Evolutionary conservation across 768 basidiomycete species (phyloP).

Genomic region (Leucosporidium creatinivorum): DNA sequence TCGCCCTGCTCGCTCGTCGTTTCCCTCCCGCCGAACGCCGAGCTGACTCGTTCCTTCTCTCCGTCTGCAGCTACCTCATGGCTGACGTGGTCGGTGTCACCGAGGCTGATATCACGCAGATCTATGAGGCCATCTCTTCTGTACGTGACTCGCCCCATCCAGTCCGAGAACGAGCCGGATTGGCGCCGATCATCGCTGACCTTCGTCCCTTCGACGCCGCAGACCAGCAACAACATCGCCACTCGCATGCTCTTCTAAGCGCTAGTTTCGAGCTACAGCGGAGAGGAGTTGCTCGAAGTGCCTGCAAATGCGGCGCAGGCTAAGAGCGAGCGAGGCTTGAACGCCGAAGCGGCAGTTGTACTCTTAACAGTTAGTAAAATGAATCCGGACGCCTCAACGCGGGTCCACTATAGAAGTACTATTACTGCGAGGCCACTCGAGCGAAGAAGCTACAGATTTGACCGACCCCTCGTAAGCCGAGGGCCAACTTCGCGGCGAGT

Average conservation of each 20-base stretch:
- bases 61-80: conserved; percentile 64
- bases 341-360: too few relatives aligned
- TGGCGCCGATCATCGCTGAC: neutral
- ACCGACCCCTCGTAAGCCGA: too few relatives aligned
- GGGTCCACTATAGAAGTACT: too few relatives aligned
- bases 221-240: conserved; percentile 29
- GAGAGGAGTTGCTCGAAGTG: too few relatives aligned
- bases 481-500: too few relatives aligned
- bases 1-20: conserved; percentile 8
- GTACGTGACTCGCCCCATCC: neutral
- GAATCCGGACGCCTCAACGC: too few relatives aligned
- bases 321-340: too few relatives aligned
- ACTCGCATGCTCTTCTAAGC: conserved; percentile 32
- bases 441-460: too few relatives aligned
- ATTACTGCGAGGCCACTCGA: too few relatives aligned
- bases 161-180: neutral
- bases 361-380: too few relatives aligned
- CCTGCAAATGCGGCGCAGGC: too few relatives aligned
- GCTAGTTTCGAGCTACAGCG: too few relatives aligned
- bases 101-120: conserved; percentile 63
- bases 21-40: neutral
- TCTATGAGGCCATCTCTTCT: conserved; percentile 51
- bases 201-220: neutral
- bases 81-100: conserved; percentile 92
- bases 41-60: neutral